Evolutionary conservation across 441 rosid genomes (phyloP).

Genomic region (Rhodomyrtus psidioides): DNA sequence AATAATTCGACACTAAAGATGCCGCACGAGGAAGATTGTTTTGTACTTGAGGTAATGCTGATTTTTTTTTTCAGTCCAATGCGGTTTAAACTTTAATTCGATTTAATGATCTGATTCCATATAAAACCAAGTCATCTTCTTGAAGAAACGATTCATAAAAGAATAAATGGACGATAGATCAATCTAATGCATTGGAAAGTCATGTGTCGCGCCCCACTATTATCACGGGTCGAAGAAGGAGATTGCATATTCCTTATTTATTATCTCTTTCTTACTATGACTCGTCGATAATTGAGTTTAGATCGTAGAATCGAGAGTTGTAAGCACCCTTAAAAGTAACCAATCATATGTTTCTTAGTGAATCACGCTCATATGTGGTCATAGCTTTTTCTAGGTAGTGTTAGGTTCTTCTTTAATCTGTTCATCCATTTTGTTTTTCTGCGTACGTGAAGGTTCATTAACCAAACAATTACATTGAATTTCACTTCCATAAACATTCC

Average conservation of each 20-base stretch:
- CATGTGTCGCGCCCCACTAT: not conserved
- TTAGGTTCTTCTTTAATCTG: not conserved
- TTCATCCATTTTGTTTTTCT: not conserved
- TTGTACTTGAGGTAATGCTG: not conserved
- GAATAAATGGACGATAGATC: not conserved
- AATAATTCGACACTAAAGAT: not conserved
- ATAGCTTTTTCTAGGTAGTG: not conserved
- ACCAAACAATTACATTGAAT: not conserved
- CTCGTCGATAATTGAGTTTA: not conserved
- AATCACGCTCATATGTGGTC: not conserved
- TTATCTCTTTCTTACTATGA: not conserved
- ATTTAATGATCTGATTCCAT: not conserved
- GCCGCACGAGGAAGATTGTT: not conserved
- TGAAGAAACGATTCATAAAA: not conserved
- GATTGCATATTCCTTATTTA: not conserved
- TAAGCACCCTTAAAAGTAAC: not conserved
- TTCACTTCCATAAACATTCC: not conserved
- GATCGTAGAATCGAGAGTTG: not conserved
- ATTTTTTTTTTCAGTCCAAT: not conserved
- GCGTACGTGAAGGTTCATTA: not conserved
- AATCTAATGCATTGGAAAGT: not conserved
- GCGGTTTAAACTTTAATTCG: no score
- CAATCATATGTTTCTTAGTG: not conserved
- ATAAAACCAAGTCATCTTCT: not conserved
- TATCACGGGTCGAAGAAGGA: not conserved